These are phyloP conservation scores for Flaveria brownii DNA, from an alignment of 129 eudicot genomes.

Conservation along the genomic window DNA sequence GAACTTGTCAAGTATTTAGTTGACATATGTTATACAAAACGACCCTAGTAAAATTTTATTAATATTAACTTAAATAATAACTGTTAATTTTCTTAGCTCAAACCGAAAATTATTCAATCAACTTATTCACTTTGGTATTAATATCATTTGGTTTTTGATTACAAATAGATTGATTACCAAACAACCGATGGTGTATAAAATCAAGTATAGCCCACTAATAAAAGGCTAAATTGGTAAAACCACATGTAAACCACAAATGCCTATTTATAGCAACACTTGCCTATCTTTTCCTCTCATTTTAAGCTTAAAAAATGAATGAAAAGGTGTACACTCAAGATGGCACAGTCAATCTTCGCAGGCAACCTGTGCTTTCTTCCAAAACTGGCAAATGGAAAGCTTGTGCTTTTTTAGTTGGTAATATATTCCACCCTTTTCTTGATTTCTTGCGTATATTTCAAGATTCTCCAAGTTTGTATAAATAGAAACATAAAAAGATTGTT, in stretches of 20 bases:
- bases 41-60: too few species aligned
- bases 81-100: too few species aligned
- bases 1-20: too few species aligned
- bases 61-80: too few species aligned
- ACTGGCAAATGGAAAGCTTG: conserved; percentile 99
- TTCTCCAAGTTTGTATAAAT: conserved; percentile 1
- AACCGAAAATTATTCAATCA: too few species aligned
- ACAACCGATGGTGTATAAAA: too few species aligned
- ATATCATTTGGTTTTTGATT: too few species aligned
- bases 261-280: conserved; percentile 37
- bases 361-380: conserved; percentile 65
- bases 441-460: conserved; percentile 26
- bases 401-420: conserved; percentile 81
- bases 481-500: not conserved
- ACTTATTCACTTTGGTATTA: too few species aligned
- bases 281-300: conserved; percentile 19
- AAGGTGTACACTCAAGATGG: conserved; percentile 86
- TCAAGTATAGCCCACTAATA: not conserved
- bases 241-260: conserved; percentile 16
- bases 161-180: too few species aligned
- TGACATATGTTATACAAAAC: not conserved
- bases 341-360: conserved; percentile 82
- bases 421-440: conserved; percentile 29
- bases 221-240: conserved; percentile 32
- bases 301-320: conserved; percentile 46